A percentile compares a stretch with the other conserved stretches of the same genome.
Evolutionary conservation across 2,329 filamentous ascomycete species (phyloP).

Genomic region (Nannizziopsis arthrosporioides): DNA sequence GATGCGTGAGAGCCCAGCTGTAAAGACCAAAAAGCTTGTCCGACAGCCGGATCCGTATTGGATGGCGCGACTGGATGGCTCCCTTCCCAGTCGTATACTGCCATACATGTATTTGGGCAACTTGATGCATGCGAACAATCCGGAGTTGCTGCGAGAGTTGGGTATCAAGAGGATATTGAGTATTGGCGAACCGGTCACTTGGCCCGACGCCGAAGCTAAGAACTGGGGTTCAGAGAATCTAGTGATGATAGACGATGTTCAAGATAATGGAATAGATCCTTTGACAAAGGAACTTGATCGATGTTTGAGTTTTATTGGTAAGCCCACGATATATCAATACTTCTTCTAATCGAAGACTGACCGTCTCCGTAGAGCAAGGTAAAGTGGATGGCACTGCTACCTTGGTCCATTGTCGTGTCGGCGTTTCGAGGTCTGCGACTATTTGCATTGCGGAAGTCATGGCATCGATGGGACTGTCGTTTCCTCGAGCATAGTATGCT

Average conservation of each 20-base stretch:
- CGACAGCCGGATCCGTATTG: slow-evolving; percentile 53
- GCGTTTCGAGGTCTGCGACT: slow-evolving; percentile 87
- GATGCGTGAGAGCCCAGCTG: slow-evolving; percentile 41
- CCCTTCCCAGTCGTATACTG: slow-evolving; percentile 74
- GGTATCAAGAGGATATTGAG: slow-evolving; percentile 83
- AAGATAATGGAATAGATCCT: slow-evolving; percentile 94
- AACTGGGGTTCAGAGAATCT: slow-evolving; percentile 68
- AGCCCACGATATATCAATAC: slow-evolving; percentile 26
- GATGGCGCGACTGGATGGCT: slow-evolving; percentile 76
- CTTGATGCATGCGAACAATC: slow-evolving; percentile 85
- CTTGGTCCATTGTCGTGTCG: slow-evolving; percentile 89
- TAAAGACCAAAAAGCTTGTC: slow-evolving; percentile 17
- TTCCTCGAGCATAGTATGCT: slow-evolving; percentile 72
- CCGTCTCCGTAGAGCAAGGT: slow-evolving; percentile 53
- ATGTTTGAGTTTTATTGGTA: slow-evolving; percentile 87
- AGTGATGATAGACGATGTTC: slow-evolving; percentile 70
- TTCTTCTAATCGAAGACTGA: not conserved
- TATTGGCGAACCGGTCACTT: slow-evolving; percentile 77
- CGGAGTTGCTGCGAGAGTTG: slow-evolving; percentile 62
- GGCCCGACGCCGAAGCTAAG: slow-evolving; percentile 59
- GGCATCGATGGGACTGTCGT: slow-evolving; percentile 65
- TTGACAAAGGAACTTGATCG: slow-evolving; percentile 73
- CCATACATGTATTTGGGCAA: slow-evolving; percentile 97
- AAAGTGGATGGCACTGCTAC: slow-evolving; percentile 68
- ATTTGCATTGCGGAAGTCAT: slow-evolving; percentile 99